These are phyloP conservation scores for Penicillium soppii DNA, from an alignment of 495 filamentous ascomycete genomes.

Conservation along the genomic window DNA sequence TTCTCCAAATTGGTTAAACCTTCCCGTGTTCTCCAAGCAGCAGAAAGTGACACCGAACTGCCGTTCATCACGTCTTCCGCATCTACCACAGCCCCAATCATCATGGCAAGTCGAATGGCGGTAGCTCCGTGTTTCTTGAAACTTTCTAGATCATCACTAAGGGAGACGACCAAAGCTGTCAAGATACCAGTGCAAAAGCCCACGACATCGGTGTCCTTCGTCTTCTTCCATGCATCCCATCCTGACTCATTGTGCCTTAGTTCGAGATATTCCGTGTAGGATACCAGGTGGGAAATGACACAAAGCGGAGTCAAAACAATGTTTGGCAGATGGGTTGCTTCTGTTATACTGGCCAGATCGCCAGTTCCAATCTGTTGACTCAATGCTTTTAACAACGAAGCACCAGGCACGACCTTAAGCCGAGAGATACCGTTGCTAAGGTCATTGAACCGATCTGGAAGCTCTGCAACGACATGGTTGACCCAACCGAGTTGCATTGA, in stretches of 20 bases:
- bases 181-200: constrained; percentile 44
- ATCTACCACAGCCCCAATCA: constrained; percentile 35
- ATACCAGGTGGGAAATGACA: constrained; percentile 26
- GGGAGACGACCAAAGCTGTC: constrained; percentile 32
- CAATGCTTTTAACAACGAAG: neutral
- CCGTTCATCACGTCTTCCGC: constrained; percentile 20
- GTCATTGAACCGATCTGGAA: neutral
- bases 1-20: neutral
- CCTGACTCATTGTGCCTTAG: neutral
- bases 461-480: neutral
- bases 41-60: neutral
- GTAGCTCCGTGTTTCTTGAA: constrained; percentile 28
- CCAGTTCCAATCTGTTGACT: neutral
- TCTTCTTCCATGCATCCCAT: neutral
- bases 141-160: constrained; percentile 11
- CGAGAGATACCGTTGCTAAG: neutral
- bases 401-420: neutral
- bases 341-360: neutral
- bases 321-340: constrained; percentile 18
- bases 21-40: neutral
- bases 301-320: constrained; percentile 30
- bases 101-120: constrained; percentile 32
- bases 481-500: neutral
- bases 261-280: constrained; percentile 25
- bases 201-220: constrained; percentile 20